Percentiles rank a stretch among this genome's conserved stretches.
Evolutionary conservation across 2,329 filamentous ascomycete genomes (phyloP).

Genomic region (Colletotrichum godetiae): DNA sequence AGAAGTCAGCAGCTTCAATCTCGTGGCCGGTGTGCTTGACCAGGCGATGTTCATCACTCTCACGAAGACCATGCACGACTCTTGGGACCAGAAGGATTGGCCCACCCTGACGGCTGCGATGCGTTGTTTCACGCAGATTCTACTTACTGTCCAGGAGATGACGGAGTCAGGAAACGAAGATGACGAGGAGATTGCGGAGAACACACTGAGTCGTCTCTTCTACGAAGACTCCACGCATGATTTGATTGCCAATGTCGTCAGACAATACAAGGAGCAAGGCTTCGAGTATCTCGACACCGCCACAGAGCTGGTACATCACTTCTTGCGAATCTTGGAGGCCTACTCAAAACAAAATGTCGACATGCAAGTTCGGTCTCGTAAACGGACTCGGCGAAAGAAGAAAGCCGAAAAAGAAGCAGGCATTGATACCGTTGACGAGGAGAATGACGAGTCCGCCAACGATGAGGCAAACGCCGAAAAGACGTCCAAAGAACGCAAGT

Average conservation of each 20-base stretch:
- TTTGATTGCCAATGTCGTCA: conserved; percentile 80
- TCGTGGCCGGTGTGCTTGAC: conserved; percentile 90
- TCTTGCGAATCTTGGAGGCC: conserved; percentile 88
- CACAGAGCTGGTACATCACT: conserved; percentile 92
- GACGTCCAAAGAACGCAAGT: conserved; percentile 85
- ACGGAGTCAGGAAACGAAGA: conserved; percentile 84
- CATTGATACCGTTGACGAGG: conserved; percentile 61
- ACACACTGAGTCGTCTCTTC: conserved; percentile 96
- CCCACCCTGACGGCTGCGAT: conserved; percentile 87
- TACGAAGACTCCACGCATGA: conserved; percentile 98
- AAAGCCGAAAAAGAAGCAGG: conserved; percentile 62
- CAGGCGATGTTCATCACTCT: conserved; percentile 95
- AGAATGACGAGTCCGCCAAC: conserved; percentile 76
- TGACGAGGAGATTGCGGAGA: conserved; percentile 98
- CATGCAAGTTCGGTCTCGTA: conserved; percentile 88
- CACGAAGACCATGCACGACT: conserved; percentile 83
- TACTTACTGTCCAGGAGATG: conserved; percentile 95
- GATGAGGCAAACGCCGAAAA: conserved; percentile 78
- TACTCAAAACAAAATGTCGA: conserved; percentile 97
- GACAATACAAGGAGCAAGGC: conserved; percentile 92
- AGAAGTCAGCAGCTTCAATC: conserved; percentile 80
- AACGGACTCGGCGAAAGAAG: conserved; percentile 78
- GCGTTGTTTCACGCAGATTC: conserved; percentile 94
- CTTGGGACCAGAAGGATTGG: conserved; percentile 88
- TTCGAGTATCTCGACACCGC: conserved; percentile 93